Conservation (phyloP, 768 basidiomycete species). For the Leucosporidium creatinivorum region DNA sequence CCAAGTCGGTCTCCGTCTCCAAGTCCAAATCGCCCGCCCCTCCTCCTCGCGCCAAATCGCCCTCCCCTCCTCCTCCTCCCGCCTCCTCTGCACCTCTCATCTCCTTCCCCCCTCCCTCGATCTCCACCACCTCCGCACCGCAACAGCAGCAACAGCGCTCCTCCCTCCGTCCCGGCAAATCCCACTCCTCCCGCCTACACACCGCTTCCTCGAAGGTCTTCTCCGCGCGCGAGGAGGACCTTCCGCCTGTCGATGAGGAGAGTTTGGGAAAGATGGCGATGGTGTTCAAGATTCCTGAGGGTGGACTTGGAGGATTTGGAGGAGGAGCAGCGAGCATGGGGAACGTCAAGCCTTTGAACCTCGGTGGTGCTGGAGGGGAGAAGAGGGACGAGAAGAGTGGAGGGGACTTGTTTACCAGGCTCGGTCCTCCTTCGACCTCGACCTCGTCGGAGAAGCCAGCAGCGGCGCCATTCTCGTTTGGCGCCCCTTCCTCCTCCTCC, state of each 20-base stretch:
- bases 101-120: conserved; percentile 12
- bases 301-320: no score
- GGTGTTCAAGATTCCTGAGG: conserved; percentile 11
- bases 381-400: background rate
- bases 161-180: conserved; percentile 26
- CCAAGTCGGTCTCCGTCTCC: conserved; percentile 6
- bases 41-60: conserved; percentile 4
- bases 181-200: conserved; percentile 24
- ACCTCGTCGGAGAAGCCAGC: no score
- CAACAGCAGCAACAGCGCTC: background rate
- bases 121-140: background rate
- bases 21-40: background rate
- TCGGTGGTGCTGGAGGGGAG: background rate
- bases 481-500: background rate
- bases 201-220: conserved; percentile 20
- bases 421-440: background rate
- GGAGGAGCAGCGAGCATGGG: no score
- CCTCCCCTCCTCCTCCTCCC: background rate
- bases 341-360: no score
- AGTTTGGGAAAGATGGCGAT: conserved; percentile 7
- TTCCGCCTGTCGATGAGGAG: conserved; percentile 24
- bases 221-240: conserved; percentile 27
- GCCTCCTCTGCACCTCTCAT: conserved; percentile 14
- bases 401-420: conserved; percentile 2
- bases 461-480: conserved; percentile 4